Base-by-base conservation (phyloP, 768 basidiomycete genomes). In the Hirschioporus abietinus region DNA sequence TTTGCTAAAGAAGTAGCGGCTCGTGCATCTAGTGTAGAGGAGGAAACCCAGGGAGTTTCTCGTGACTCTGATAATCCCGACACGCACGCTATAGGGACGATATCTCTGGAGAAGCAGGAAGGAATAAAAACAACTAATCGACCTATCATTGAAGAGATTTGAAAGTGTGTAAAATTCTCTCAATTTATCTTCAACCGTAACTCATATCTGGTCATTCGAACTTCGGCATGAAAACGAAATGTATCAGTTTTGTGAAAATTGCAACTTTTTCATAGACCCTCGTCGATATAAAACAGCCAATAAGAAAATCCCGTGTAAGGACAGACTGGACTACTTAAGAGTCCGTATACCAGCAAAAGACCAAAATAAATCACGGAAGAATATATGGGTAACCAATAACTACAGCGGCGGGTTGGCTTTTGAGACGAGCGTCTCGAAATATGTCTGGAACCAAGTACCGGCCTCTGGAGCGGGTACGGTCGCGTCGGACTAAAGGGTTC, bases 401-500 rank as follows among this genome's bases (percentile, higher is more conserved):
- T 79, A 85, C 59, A 86, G 77, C 57, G 85, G 58, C 4, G 86
- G 86, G 76, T 79, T 85, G 64, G 86, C 86, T 57, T 79, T 78
- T 66, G 74, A 74, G 61, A 88, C 84, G 65, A 88, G 75, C 20
- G 78, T 79, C 74, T 79, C 74, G 76, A 88, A 88, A 79, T 84
- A 88, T n/a, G 80, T 76, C 78, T 88, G 86, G 86, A 87, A 87
- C 86, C 87, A 88, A 59, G 83, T 81, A 35, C 87, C 86, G 62
- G 86, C 86, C 73, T 87, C 84, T 35, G 86, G 87, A 10, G 87
- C 84, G 63, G 84, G 84, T 67, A 80, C 77, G 42, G 76, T 73
- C 64, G 86, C 84, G 72, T 87, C 86, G 64, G 84, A 84, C 67
- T 71, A 62, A 25, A 10, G 67, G 66, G 68, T 66, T 63, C 63